Base-by-base conservation (phyloP, 495 filamentous ascomycete genomes). In the Niebla homalea region DNA sequence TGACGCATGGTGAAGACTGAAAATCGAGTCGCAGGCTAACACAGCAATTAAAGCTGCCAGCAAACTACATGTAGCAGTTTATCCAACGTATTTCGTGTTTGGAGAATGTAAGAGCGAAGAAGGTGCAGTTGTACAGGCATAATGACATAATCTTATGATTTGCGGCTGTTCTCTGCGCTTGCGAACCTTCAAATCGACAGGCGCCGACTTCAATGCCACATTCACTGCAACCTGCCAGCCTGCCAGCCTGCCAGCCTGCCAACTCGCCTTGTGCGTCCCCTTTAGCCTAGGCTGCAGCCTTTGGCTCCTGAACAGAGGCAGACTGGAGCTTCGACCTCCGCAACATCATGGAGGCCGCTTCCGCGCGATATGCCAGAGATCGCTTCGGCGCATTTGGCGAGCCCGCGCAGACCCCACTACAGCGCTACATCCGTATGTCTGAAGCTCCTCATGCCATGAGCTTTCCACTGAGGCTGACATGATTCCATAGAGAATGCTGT, bases 281-380 rank as follows among this genome's bases (percentile, higher is more conserved):
- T 8, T 46, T 14, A 6, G 19, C 19, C 18, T 36, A 46, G 19
- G 18, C 21, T 42, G 39, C 39, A 42, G 39, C 39, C 39, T 42
- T 7, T 42, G 39, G 18, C 18, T 23, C 15, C 4, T 8, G 39
- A 42, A 42, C 18, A 19, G 11, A 15, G 39, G 21, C 10, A 23
- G 29, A 32, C 29, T 32, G 29, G 3, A 32, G 6, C 29, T 32
- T 32, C 29, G 29, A 32, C 23, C 42, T 22, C 47, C 4, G 2
- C 18, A 22, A 20, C 18, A 37, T 19, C 10, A 61, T 96, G 90
- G 92, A 97, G 79, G 90, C 93, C 56, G 82, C 87, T 57, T 93
- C 90, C 59, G 89, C 90, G 67, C 81, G 93, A 53, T 93, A 89
- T 74, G 84, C 89, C 57, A 80, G 92, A 69, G 92, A 97, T 75